Base-by-base conservation (phyloP, 1,284 basidiomycete species). In the Ganoderma boninense region DNA sequence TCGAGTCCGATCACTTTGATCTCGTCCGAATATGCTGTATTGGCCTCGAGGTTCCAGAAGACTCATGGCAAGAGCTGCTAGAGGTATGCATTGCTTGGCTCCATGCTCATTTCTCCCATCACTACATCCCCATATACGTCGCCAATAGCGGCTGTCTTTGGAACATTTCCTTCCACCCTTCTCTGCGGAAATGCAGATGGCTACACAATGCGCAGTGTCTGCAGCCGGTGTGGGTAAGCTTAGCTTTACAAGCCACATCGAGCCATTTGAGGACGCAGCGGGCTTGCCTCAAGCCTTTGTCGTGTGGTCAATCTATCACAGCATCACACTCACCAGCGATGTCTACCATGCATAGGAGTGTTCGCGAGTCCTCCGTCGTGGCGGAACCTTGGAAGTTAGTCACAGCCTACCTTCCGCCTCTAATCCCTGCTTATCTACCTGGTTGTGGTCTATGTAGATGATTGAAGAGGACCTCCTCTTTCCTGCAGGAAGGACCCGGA, bases 381-480 rank as follows among this genome's bases (percentile, higher is more conserved):
- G 87, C 26, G 92, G 86, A 52, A 79, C 87, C 38, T 77, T 94
- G n/a, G 92, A 93, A 86, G 91, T 92, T 69, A 42, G 69, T 62
- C 14, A 2, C 13, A 8, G 1, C 2, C 4, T 62, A 40, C 23
- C 29, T 7, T 23, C 60, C 43, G n/a, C n/a, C 18, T 18, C 2
- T 20, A 3, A 42, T 40, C 10, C 11, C n/a, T 29, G 29, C 14
- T 43, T 40, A 26, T 26, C 26, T n/a, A 42, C 23, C 16, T 18
- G 16, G 35, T 63, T 46, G 23, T 61, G 6, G 16, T 32, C 62
- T 46, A n/a, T 60, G 7, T 69, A 93, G 91, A 83, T 92, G 8
- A 85, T 92, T 46, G 92, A 93, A 78, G 92, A 93, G 73, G 91
- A 92, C 75, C 83, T 90, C 18, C 84, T 92, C 59, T 94, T 94